Percentiles rank a stretch among this genome's conserved stretches.
Evolutionary conservation across 345 rosid genomes (phyloP).

Genomic region (Eucalyptus victrix): DNA sequence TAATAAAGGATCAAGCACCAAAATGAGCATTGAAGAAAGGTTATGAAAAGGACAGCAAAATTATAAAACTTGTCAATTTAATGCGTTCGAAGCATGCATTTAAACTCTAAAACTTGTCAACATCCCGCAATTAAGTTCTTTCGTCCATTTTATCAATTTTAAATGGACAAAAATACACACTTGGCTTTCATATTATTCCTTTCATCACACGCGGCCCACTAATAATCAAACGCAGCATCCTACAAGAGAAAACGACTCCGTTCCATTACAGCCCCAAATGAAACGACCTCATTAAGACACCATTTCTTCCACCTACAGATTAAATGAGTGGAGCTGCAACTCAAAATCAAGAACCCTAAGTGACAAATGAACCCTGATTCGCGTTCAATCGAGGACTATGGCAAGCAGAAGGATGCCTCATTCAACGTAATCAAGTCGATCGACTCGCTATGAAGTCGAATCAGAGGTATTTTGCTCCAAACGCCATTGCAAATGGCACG

Average conservation of each 20-base stretch:
- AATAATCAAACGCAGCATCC: neutral
- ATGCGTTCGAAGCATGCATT: neutral
- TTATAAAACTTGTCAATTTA: neutral
- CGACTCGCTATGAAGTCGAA: neutral
- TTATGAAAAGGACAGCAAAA: neutral
- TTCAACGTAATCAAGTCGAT: neutral
- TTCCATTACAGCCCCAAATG: neutral
- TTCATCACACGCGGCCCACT: neutral
- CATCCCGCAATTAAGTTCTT: neutral
- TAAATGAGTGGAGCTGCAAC: neutral
- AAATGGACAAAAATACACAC: neutral
- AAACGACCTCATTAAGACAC: neutral
- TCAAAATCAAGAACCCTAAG: neutral
- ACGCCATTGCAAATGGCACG: neutral
- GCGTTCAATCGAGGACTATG: neutral
- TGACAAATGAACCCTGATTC: neutral
- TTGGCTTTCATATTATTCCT: neutral
- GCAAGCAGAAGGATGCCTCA: neutral
- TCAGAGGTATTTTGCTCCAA: neutral
- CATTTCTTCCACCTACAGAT: neutral
- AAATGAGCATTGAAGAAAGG: neutral
- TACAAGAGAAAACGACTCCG: neutral
- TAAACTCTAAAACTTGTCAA: neutral
- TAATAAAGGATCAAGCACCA: rapidly evolving
- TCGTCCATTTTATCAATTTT: neutral